These are phyloP conservation scores for Sugiyamaella pinicola DNA, from an alignment of 1,139 yeast species.

Conservation along the genomic window DNA sequence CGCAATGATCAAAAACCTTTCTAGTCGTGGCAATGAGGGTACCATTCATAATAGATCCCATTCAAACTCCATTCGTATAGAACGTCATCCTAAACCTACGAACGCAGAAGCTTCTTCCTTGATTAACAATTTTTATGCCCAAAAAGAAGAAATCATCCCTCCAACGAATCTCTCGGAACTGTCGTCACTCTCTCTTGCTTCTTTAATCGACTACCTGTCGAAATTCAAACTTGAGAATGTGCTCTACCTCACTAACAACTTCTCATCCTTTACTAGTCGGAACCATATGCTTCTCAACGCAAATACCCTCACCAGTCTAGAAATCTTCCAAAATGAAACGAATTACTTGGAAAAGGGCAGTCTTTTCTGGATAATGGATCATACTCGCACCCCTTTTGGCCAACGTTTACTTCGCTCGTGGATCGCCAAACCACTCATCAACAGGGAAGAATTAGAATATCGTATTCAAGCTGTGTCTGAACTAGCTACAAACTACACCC, in stretches of 20 bases:
- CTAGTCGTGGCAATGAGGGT: slow-evolving; percentile 14
- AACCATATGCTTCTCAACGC: slow-evolving; percentile 69
- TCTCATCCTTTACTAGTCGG: slow-evolving; percentile 53
- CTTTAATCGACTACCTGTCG: slow-evolving; percentile 55
- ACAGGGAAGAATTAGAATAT: slow-evolving; percentile 53
- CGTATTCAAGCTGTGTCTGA: slow-evolving; percentile 69
- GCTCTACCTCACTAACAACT: slow-evolving; percentile 55
- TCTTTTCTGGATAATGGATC: slow-evolving; percentile 74
- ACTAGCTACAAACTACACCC: slow-evolving; percentile 43
- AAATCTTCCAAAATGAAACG: slow-evolving; percentile 68
- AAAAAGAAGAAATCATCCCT: slow-evolving; percentile 1
- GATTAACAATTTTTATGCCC: slow-evolving; percentile 27
- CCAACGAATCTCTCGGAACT: slow-evolving; percentile 5
- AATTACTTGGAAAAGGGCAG: slow-evolving; percentile 64
- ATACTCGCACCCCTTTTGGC: slow-evolving; percentile 79
- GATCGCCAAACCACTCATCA: slow-evolving; percentile 71
- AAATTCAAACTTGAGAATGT: slow-evolving; percentile 65
- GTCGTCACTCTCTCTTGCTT: slow-evolving; percentile 23
- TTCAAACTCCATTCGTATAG: slow-evolving; percentile 17
- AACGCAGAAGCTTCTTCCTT: slow-evolving; percentile 13
- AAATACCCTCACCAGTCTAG: slow-evolving; percentile 68
- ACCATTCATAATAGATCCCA: neutral
- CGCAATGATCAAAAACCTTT: slow-evolving; percentile 34
- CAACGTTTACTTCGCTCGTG: slow-evolving; percentile 65
- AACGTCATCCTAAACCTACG: slow-evolving; percentile 9